Percentiles rank a stretch among this genome's conserved stretches.
Conservation (phyloP, 2,329 filamentous ascomycete genomes). For the Fusarium lyarnte region DNA sequence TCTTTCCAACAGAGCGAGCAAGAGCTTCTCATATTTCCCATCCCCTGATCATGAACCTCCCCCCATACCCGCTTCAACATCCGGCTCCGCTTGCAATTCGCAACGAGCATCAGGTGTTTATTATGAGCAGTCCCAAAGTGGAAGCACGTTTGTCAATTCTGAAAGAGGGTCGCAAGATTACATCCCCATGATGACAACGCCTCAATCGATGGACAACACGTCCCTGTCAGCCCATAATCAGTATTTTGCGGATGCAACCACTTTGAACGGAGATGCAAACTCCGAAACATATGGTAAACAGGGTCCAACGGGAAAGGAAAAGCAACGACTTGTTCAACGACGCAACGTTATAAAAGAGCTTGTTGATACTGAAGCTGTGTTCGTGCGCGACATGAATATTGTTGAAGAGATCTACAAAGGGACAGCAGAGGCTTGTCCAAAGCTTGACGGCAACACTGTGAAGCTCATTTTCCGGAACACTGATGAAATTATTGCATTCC, state of each 20-base stretch:
- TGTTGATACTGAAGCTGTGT: conserved; percentile 90
- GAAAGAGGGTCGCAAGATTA: conserved; percentile 58
- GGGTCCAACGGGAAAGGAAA: conserved; percentile 62
- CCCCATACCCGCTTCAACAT: conserved; percentile 55
- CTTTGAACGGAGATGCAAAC: conserved; percentile 51
- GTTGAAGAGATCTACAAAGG: conserved; percentile 98
- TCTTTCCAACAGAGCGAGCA: conserved; percentile 48
- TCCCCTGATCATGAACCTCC: conserved; percentile 63
- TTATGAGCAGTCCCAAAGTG: conserved; percentile 51
- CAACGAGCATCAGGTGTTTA: conserved; percentile 55
- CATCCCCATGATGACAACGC: conserved; percentile 54
- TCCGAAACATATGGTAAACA: conserved; percentile 51
- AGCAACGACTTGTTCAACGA: conserved; percentile 80
- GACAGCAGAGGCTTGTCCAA: conserved; percentile 82
- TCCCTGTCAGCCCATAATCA: conserved; percentile 56
- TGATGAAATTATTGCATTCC: conserved; percentile 88
- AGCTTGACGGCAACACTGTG: conserved; percentile 83
- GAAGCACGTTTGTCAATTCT: conserved; percentile 56
- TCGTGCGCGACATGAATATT: conserved; percentile 95
- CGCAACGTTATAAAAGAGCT: conserved; percentile 90
- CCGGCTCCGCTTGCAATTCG: conserved; percentile 50
- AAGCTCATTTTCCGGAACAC: conserved; percentile 94
- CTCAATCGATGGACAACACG: conserved; percentile 58
- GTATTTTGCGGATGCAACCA: conserved; percentile 50
- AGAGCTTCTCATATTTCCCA: conserved; percentile 46